These are phyloP conservation scores for Ascochyta clinopodiicola DNA, from an alignment of 2,329 filamentous ascomycete species.

Conservation along the genomic window DNA sequence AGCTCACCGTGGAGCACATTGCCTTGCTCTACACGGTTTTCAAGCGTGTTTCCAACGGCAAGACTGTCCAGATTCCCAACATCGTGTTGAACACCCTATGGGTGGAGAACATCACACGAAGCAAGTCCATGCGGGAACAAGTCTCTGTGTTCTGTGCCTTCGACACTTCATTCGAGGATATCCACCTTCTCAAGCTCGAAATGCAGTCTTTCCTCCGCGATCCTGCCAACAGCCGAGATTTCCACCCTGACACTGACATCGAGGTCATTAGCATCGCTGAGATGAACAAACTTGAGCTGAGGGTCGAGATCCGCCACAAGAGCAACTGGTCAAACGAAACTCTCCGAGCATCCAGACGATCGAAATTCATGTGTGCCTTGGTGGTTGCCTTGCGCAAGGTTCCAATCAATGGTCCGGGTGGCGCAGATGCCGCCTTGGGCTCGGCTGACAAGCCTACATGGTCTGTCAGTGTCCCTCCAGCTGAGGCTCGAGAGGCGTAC, in stretches of 20 bases:
- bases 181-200: constrained; percentile 82
- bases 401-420: constrained; percentile 83
- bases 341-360: constrained; percentile 79
- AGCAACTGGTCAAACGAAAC: constrained; percentile 70
- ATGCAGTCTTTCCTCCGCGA: constrained; percentile 84
- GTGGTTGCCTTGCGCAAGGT: constrained; percentile 84
- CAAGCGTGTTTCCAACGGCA: constrained; percentile 80
- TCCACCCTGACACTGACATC: constrained; percentile 82
- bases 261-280: constrained; percentile 80
- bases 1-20: constrained; percentile 88
- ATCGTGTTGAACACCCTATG: constrained; percentile 90
- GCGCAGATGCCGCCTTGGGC: constrained; percentile 68
- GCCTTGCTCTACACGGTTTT: constrained; percentile 94
- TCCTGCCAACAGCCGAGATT: constrained; percentile 88
- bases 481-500: constrained; percentile 69
- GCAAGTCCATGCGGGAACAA: constrained; percentile 88
- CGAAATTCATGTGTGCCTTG: constrained; percentile 96
- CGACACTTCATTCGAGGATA: constrained; percentile 86
- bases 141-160: constrained; percentile 82
- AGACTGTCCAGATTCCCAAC: constrained; percentile 84
- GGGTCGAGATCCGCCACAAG: constrained; percentile 88
- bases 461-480: constrained; percentile 76
- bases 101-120: constrained; percentile 92
- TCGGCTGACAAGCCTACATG: constrained; percentile 76
- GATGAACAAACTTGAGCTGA: constrained; percentile 85